Evolutionary conservation across 805 yeast species (phyloP), one percentile per base, ranked within the genome.

Genomic region (Schizosaccharomyces japonicus): DNA sequence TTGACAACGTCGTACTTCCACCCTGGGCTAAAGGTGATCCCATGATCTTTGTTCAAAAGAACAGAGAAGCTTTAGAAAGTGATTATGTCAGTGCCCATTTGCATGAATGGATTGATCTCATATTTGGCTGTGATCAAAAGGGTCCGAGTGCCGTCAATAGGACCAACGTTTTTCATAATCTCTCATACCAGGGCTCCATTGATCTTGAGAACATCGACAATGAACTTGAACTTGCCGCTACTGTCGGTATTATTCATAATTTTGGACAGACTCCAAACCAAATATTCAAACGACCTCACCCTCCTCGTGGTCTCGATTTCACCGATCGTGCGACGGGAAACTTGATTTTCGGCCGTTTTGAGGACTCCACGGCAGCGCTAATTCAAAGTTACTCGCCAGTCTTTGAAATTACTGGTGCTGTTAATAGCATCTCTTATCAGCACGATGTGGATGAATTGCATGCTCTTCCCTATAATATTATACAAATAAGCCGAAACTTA

Each of bases 201-300:
- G 75, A 83, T 57, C 62, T 83, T 48, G 93, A 81, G 51, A 68
- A 67, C 21, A 77, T 83, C 49, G 67, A 72, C 50, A 85, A 82
- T 56, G 82, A 75, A 32, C 67, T 70, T 51, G 93, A 83, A 59
- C 69, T 76, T 52, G 66, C 75, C 33, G 87, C 93, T 1, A 68
- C 79, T 2, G 78, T 82, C 21, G 85, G 93, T 1, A 79, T 80
- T 54, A 83, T 83, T 47, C 90, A 84, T 57, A 83, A 83, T 60
- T 83, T 83, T 66, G 95, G 95, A 0, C 95, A 83, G 57, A 83
- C 93, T 0, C 95, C 95, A 1, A 57, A 70, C 45, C 80, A 78
- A 54, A 63, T 84, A 8, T 81, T 84, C 54, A 64, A 63, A 15
- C 70, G 69, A 47, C 78, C 84, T 0, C 94, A 83, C 59, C 77